A percentile compares a stretch with the other conserved stretches of the same genome.
Conservation (phyloP, 257 asterid species). For the Plantago elongata region DNA sequence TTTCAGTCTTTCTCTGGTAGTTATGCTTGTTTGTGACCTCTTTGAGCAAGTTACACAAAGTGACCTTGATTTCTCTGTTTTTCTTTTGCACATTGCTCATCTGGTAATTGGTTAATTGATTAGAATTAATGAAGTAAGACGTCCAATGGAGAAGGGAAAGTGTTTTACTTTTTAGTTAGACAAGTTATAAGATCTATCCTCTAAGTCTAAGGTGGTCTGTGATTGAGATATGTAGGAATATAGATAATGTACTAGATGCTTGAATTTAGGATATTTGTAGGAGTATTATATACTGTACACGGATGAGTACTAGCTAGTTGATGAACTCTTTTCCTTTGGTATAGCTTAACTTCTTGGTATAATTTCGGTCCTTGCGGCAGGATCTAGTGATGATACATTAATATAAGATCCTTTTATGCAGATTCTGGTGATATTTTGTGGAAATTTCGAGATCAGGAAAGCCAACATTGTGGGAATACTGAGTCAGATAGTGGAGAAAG, state of each 20-base stretch:
- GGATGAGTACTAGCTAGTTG: not conserved
- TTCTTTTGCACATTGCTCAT: too few species aligned
- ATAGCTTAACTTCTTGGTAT: not conserved
- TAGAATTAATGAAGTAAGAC: too few species aligned
- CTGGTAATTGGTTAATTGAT: too few species aligned
- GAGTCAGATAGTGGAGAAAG: constrained; percentile 35
- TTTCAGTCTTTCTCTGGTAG: too few species aligned
- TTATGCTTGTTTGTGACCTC: too few species aligned
- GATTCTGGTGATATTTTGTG: constrained; percentile 43
- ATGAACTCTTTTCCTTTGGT: not conserved
- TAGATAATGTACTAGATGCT: not conserved
- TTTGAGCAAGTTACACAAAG: too few species aligned
- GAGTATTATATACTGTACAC: not conserved
- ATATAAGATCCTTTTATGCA: constrained; percentile 10
- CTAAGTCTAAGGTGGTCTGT: too few species aligned
- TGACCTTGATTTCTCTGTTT: too few species aligned
- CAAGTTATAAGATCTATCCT: too few species aligned
- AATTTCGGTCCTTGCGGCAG: not conserved
- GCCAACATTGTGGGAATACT: constrained; percentile 27
- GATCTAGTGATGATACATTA: not conserved
- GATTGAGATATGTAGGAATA: not conserved
- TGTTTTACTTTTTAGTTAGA: too few species aligned
- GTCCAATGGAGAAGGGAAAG: too few species aligned
- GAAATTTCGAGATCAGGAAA: constrained; percentile 28
- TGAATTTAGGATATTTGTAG: not conserved